These are phyloP conservation scores for Mycena metata DNA, from an alignment of 768 basidiomycete genomes.

Conservation along the genomic window DNA sequence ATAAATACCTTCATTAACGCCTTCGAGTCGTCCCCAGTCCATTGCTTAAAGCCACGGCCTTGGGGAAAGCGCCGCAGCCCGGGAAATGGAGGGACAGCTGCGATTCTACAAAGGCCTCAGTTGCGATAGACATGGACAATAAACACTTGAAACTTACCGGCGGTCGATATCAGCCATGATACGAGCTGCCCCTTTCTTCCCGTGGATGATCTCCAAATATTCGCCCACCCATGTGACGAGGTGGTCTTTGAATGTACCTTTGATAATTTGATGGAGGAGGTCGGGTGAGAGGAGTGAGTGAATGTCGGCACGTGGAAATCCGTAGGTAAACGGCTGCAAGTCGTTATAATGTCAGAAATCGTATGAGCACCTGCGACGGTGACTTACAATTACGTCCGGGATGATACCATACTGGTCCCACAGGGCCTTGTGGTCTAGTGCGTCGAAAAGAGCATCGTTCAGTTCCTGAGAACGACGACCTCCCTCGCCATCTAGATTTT, in stretches of 20 bases:
- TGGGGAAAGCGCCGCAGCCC: constrained; percentile 47
- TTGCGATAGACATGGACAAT: neutral
- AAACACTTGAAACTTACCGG: constrained; percentile 31
- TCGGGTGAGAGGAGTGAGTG: constrained; percentile 49
- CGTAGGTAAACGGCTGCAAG: constrained; percentile 48
- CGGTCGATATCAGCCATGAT: constrained; percentile 50
- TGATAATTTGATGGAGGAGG: constrained; percentile 39
- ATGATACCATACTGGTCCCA: constrained; percentile 47
- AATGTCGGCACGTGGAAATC: constrained; percentile 52
- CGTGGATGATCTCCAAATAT: constrained; percentile 42
- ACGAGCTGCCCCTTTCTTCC: constrained; percentile 26
- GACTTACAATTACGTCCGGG: constrained; percentile 36
- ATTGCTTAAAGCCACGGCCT: constrained; percentile 49
- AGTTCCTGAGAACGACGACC: constrained; percentile 26
- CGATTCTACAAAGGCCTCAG: constrained; percentile 39
- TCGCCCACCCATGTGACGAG: constrained; percentile 49
- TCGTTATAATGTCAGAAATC: too few relatives aligned
- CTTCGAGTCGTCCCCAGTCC: constrained; percentile 56
- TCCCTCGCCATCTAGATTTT: constrained; percentile 17
- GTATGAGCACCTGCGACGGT: neutral
- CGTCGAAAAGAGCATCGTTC: constrained; percentile 30
- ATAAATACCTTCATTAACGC: constrained; percentile 52
- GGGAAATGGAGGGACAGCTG: constrained; percentile 43
- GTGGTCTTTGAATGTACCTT: constrained; percentile 48
- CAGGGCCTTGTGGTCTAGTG: constrained; percentile 30